Conservation (phyloP, 345 rosid genomes). For the Fremontodendron californicum region DNA sequence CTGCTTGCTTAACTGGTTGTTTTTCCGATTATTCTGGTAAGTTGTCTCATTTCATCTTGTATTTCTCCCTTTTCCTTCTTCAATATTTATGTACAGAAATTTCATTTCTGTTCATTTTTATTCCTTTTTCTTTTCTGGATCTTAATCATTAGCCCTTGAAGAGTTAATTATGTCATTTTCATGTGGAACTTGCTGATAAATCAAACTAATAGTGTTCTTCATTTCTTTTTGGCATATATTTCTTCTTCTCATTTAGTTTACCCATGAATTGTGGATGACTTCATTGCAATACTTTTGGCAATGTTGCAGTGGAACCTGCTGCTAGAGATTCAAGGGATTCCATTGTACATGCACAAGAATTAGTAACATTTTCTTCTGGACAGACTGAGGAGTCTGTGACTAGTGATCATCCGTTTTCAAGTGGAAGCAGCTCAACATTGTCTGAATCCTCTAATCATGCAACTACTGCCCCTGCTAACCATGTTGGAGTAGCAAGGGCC, state of each 20-base stretch:
- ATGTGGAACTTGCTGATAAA: background rate
- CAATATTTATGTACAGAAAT: background rate
- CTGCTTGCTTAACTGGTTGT: slow-evolving; percentile 48
- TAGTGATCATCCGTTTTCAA: slow-evolving; percentile 26
- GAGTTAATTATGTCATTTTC: background rate
- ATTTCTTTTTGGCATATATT: background rate
- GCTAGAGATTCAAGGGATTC: slow-evolving; percentile 43
- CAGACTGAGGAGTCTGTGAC: slow-evolving; percentile 22
- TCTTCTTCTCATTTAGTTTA: background rate
- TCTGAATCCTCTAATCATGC: slow-evolving; percentile 50
- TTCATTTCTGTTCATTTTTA: background rate
- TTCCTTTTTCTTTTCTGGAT: background rate
- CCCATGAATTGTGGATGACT: background rate
- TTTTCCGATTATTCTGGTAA: slow-evolving; percentile 58
- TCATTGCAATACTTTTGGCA: background rate
- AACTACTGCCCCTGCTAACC: slow-evolving; percentile 25
- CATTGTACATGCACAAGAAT: slow-evolving; percentile 45
- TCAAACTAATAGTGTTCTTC: background rate
- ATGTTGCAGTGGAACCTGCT: slow-evolving; percentile 40
- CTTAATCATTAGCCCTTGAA: background rate
- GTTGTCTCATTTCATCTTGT: background rate
- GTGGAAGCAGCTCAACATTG: slow-evolving; percentile 37
- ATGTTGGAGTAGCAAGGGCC: slow-evolving; percentile 28
- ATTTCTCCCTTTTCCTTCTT: background rate
- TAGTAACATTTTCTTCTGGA: slow-evolving; percentile 44